A percentile compares a stretch with the other conserved stretches of the same genome.
Conservation (phyloP, 768 basidiomycete species). For the Mycena indigotica region DNA sequence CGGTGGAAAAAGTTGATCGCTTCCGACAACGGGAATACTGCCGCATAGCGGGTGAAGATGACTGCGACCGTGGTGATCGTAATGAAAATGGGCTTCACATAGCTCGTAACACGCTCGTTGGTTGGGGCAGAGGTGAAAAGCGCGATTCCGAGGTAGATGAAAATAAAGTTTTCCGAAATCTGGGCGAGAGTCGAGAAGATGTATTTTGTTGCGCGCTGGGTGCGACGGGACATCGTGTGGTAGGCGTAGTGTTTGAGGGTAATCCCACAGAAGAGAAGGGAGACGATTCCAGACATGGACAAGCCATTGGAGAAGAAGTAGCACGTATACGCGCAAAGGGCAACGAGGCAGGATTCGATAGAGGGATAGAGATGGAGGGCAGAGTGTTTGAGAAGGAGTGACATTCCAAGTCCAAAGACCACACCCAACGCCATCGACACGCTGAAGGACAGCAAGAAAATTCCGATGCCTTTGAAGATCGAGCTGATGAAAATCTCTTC, state of each 20-base stretch:
- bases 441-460: conserved; percentile 94
- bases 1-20: conserved; percentile 90
- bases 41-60: conserved; percentile 91
- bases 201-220: conserved; percentile 93
- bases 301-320: conserved; percentile 99
- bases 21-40: conserved; percentile 94
- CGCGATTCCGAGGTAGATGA: conserved; percentile 96
- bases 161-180: conserved; percentile 98
- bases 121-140: conserved; percentile 91
- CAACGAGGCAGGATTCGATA: conserved; percentile 96
- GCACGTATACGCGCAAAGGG: conserved; percentile 92
- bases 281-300: conserved; percentile 95
- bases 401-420: conserved; percentile 86
- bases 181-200: conserved; percentile 94
- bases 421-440: conserved; percentile 95
- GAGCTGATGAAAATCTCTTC: conserved; percentile 80
- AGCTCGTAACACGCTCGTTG: conserved; percentile 73
- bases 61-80: conserved; percentile 89
- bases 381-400: conserved; percentile 92
- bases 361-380: conserved; percentile 84
- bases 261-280: conserved; percentile 96
- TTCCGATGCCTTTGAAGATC: conserved; percentile 94
- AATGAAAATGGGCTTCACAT: conserved; percentile 96
- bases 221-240: conserved; percentile 96
- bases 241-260: conserved; percentile 99